These are phyloP conservation scores for Pseudognaphalium luteoalbum DNA, from an alignment of 129 eudicot genomes.

Conservation along the genomic window DNA sequence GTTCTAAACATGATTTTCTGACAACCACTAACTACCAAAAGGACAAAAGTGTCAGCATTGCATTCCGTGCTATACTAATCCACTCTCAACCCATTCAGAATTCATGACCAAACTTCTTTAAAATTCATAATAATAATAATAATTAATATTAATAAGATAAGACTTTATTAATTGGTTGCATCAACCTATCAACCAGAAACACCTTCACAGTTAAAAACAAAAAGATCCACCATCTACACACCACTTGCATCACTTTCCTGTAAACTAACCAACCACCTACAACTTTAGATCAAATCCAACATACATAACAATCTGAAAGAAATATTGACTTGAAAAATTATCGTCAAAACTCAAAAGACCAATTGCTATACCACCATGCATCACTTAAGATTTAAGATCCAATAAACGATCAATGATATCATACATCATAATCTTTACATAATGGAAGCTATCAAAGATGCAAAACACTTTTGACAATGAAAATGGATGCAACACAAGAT, in stretches of 20 bases:
- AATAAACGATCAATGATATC: not conserved
- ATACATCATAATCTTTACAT: not conserved
- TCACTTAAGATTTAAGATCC: not conserved
- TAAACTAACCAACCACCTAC: too few relatives aligned
- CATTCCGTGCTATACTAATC: constrained; percentile 19
- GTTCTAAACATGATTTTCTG: not conserved
- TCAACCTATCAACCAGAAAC: not conserved
- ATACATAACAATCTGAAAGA: not conserved
- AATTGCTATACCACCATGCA: not conserved
- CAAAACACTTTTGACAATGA: not conserved
- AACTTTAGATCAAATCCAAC: not conserved
- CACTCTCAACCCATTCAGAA: constrained; percentile 1
- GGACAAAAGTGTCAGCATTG: not conserved
- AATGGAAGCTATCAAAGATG: not conserved
- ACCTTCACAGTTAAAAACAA: not conserved
- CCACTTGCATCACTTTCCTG: too few relatives aligned
- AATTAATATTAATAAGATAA: too few relatives aligned
- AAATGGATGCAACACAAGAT: constrained; percentile 8
- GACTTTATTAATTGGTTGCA: not conserved
- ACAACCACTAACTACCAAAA: not conserved
- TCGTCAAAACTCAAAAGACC: not conserved
- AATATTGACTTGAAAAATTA: not conserved
- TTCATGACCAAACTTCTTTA: not conserved
- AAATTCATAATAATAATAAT: not conserved
- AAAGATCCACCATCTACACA: too few relatives aligned